phyloP scores from a whole-genome alignment of 306 rosid genomes.

The Vigna reflexopilosa region DNA sequence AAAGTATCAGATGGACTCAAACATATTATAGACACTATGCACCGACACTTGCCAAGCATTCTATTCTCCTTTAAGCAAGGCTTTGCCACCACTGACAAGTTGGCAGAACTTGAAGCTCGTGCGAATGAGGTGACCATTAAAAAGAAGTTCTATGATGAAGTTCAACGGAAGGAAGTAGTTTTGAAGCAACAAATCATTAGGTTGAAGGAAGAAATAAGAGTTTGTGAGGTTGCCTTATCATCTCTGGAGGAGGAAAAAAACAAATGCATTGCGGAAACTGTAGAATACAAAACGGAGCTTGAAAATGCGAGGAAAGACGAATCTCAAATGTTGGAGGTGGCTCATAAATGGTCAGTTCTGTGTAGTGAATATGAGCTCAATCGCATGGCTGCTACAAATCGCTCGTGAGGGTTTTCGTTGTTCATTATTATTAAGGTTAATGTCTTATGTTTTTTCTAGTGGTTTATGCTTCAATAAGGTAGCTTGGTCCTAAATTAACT shows the following conservation, averaged over 20 bases:
- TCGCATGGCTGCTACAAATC: not conserved
- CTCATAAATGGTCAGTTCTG: not conserved
- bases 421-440: too few relatives aligned
- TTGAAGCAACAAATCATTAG: not conserved
- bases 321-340: not conserved
- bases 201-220: not conserved
- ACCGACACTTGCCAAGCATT: constrained; percentile 29
- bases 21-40: constrained; percentile 34
- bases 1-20: constrained; percentile 30
- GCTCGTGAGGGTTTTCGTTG: not conserved
- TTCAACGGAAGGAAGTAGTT: not conserved
- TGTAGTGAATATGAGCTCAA: not conserved
- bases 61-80: constrained; percentile 43
- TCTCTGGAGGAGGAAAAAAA: constrained; percentile 5
- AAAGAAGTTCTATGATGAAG: not conserved
- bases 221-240: constrained; percentile 3
- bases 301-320: not conserved
- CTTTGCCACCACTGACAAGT: constrained; percentile 3
- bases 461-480: not conserved
- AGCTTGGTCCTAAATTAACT: not conserved
- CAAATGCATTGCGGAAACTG: not conserved
- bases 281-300: not conserved
- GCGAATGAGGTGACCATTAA: not conserved
- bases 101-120: constrained; percentile 11
- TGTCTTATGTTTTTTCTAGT: not conserved